Evolutionary conservation across 345 rosid genomes (phyloP).

Genomic region (Dipteronia sinensis): DNA sequence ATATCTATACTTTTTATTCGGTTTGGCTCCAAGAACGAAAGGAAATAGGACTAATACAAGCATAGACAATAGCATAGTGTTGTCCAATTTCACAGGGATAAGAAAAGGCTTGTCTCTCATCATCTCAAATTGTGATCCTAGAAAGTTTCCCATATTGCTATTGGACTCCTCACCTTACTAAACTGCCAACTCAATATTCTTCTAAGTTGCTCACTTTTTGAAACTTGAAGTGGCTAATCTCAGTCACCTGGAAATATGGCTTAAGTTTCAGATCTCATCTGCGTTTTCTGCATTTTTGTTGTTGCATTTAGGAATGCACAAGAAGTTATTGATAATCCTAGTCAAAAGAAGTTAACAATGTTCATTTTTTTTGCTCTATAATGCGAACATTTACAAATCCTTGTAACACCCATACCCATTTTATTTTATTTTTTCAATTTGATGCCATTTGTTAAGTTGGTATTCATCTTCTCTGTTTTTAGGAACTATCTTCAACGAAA

Average conservation of each 20-base stretch:
- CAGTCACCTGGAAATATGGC: background rate
- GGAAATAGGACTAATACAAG: background rate
- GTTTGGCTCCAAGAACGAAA: no score
- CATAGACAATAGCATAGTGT: no score
- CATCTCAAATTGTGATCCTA: background rate
- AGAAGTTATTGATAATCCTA: background rate
- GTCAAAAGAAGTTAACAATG: background rate
- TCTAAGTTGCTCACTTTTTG: background rate
- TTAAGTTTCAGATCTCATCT: background rate
- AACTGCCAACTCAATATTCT: background rate
- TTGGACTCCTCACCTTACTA: background rate
- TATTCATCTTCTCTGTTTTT: slow-evolving; percentile 19
- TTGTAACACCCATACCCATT: background rate
- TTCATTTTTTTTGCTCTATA: background rate
- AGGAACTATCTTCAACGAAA: slow-evolving; percentile 80
- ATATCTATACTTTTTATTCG: background rate
- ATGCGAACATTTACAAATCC: background rate
- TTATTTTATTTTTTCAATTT: background rate
- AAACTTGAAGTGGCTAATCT: background rate
- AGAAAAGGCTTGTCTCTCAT: background rate
- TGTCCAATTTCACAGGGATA: background rate
- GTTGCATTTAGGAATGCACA: background rate
- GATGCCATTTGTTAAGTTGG: slow-evolving; percentile 15
- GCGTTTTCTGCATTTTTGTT: background rate
- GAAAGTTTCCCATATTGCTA: background rate